Evolutionary conservation across 345 rosid species (phyloP).

Genomic region (Salix exigua): DNA sequence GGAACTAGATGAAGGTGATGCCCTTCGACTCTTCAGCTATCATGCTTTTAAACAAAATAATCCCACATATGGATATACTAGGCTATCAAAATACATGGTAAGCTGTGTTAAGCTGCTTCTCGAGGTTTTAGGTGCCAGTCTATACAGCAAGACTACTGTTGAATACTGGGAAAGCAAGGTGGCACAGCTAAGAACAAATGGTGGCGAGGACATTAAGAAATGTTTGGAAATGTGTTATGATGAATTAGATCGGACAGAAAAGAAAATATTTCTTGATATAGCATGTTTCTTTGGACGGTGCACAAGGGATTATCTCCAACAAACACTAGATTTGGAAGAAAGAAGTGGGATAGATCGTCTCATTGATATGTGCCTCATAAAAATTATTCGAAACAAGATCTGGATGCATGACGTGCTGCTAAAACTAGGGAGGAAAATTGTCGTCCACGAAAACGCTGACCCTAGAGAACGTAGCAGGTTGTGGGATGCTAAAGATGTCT

Average conservation of each 20-base stretch:
- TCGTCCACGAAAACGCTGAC: neutral
- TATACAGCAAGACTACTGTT: neutral
- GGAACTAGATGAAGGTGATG: too few species aligned
- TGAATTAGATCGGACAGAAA: slow-evolving; percentile 1
- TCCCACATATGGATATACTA: too few species aligned
- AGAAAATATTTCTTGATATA: slow-evolving; percentile 9
- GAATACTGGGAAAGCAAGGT: neutral
- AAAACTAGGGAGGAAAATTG: neutral
- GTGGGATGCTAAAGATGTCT: too few species aligned
- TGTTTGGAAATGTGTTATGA: neutral
- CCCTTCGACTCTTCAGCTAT: too few species aligned
- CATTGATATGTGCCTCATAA: neutral
- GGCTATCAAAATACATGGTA: too few species aligned
- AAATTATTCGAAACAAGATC: neutral
- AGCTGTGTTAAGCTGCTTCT: too few species aligned
- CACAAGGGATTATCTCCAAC: neutral
- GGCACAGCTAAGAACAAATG: neutral
- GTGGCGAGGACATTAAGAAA: neutral
- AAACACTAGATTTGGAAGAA: neutral
- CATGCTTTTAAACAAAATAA: too few species aligned
- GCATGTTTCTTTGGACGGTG: slow-evolving; percentile 7
- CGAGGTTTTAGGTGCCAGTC: too few species aligned
- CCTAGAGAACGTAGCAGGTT: neutral
- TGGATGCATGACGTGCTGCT: neutral
- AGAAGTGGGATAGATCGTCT: neutral